Base-by-base conservation (phyloP, 768 basidiomycete genomes). In the Tephrocybe sp. region DNA sequence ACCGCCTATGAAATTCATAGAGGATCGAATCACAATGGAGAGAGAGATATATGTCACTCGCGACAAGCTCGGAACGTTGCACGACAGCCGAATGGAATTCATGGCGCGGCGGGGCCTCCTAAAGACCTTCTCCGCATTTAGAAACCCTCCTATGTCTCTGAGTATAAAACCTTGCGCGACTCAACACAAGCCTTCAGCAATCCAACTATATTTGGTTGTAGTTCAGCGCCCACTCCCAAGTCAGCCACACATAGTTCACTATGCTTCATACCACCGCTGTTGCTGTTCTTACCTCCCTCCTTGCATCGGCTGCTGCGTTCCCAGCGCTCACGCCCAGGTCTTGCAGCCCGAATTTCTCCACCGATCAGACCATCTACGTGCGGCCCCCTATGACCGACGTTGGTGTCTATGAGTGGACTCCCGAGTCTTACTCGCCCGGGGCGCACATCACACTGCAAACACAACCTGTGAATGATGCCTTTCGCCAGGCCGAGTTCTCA, bases 241-340 rank as follows among this genome's bases (percentile, higher is more conserved):
- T 36, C 38, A 31, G 22, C 42, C 13, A 16, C 34, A 16, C 8
- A 34, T 13, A 10, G 18, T n/a, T 36, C 39, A 27, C 30, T 13
- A 58, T 55, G 50, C 37, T 55, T 22, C 24, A n/a, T 8, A 25
- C 30, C 18, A 11, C 40, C 15, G 23, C 42, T 24, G 19, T 46
- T 21, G 23, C 31, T 41, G 27, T 54, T 39, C 47, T 38, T 18
- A 37, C 40, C 25, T 16, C 43, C 33, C 23, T 48, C 42, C 24
- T 73, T 24, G 31, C 46, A 43, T 21, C 36, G 8, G 13, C 23
- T 24, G 44, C 42, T 11, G 70, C 75, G 27, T 64, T 66, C 31
- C 44, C 67, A 61, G 15, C 19, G 3, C 47, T 47, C 19, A 43
- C 39, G 16, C n/a, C 42, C 13, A 49, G 50, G 38, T 23, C 52